Percentiles rank a stretch among this genome's conserved stretches.
These are phyloP conservation scores for Meripilus lineatus DNA, from an alignment of 1,284 basidiomycete genomes.

Conservation along the genomic window DNA sequence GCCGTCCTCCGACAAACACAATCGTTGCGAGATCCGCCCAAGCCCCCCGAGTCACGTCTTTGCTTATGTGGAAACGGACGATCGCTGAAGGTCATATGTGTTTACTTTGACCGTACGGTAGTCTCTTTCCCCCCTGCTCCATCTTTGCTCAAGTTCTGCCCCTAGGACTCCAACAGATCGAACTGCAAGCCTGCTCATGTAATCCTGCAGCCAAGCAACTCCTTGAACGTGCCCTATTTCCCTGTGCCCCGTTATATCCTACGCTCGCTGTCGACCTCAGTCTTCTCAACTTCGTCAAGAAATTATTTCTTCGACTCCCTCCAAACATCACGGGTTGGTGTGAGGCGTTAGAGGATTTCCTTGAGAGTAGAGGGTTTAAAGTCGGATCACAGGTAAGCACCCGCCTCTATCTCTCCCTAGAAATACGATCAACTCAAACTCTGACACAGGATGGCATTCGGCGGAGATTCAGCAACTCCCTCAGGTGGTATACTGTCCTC, in stretches of 20 bases:
- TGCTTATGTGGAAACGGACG: too few relatives aligned
- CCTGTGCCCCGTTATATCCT: neutral
- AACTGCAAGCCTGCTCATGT: neutral
- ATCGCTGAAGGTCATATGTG: too few relatives aligned
- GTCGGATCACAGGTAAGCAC: neutral
- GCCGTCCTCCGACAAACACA: neutral
- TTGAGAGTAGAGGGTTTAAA: neutral
- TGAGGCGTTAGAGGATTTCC: neutral
- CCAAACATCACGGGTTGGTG: too few relatives aligned
- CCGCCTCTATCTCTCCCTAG: neutral
- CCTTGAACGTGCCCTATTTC: neutral
- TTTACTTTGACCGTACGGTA: too few relatives aligned
- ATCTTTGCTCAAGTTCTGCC: too few relatives aligned
- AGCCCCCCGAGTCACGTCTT: too few relatives aligned
- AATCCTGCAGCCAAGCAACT: neutral
- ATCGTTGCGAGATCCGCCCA: too few relatives aligned
- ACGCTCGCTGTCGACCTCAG: conserved; percentile 2
- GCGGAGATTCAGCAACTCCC: neutral
- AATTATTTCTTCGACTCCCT: too few relatives aligned
- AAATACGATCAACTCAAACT: neutral
- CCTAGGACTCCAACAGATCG: too few relatives aligned
- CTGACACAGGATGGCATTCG: neutral
- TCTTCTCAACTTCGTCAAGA: neutral
- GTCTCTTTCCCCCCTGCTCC: too few relatives aligned
- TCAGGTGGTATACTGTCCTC: neutral